Evolutionary conservation across 2,329 filamentous ascomycete species (phyloP), one percentile per base, ranked within the genome.

Genomic region (Curvularia lunata): DNA sequence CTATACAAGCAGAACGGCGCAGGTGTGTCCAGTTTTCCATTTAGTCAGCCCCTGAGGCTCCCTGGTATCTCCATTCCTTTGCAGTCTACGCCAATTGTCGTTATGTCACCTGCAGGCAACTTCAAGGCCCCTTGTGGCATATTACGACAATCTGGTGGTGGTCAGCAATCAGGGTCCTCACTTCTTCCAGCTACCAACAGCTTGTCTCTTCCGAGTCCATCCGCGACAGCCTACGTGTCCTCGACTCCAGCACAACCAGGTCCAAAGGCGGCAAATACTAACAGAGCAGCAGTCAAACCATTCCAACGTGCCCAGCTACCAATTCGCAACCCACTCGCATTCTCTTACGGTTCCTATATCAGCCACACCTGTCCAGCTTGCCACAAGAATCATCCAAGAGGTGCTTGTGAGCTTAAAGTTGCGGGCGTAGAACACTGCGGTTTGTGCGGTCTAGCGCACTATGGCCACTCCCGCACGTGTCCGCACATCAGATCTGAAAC

Each of bases 381-480:
- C 72, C 73, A 75, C 37, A 76, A 78, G 21, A 58, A 67, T n/a
- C 88, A 90, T 69, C 72, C 79, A 1, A 70, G 77, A 12, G 87
- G 87, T n/a, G 79, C 81, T 41, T 91, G 88, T 67, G 84, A 83
- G 9, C 76, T 89, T 30, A 88, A 87, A 69, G 63, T 80, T 5
- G 82, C 84, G 8, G 85, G 85, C 1, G 79, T 83, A 2, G 86
- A 89, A 66, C 76, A 83, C 64, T 91, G 88, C 72, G 83, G 83
- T 6, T 80, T 90, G 57, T 91, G 88, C 69, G 75, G 75, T 1
- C 80, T 90, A 6, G 90, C 88, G 60, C 86, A 87, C 16, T 80
- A 86, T 21, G 86, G 86, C 2, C 70, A 80, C 52, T 74, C 76
- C 1, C 80, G 84, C 30, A 82, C 81, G 8, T 91, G 88, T 67